These are phyloP conservation scores for Lentinula sp. DNA, from an alignment of 768 basidiomycete genomes.

Conservation along the genomic window DNA sequence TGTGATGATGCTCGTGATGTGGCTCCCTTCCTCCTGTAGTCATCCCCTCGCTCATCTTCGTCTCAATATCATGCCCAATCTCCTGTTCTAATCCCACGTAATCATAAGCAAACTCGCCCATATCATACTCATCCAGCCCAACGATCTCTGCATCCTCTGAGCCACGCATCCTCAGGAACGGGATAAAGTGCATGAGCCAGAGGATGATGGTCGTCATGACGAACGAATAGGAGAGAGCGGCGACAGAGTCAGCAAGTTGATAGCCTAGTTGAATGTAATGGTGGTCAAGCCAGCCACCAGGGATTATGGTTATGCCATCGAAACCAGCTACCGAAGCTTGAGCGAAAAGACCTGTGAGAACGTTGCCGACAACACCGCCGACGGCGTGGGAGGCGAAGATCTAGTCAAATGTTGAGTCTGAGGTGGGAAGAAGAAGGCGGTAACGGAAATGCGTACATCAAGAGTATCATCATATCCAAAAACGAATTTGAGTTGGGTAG, in stretches of 20 bases:
- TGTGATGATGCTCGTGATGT: conserved; percentile 15
- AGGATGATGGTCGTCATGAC: conserved; percentile 63
- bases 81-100: conserved; percentile 73
- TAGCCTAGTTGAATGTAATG: conserved; percentile 80
- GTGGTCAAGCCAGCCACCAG: conserved; percentile 86
- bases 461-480: conserved; percentile 74
- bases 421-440: not conserved
- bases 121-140: conserved; percentile 85
- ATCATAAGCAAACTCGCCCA: conserved; percentile 88
- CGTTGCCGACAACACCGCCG: conserved; percentile 75
- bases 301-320: conserved; percentile 62
- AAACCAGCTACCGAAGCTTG: conserved; percentile 73
- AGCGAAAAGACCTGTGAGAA: conserved; percentile 86
- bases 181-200: conserved; percentile 86
- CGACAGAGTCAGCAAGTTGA: conserved; percentile 71
- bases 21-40: conserved; percentile 28
- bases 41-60: conserved; percentile 9
- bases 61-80: conserved; percentile 30
- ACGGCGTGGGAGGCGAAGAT: conserved; percentile 85
- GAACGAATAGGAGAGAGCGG: conserved; percentile 68
- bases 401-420: conserved; percentile 26
- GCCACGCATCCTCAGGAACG: conserved; percentile 68
- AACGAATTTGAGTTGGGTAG: conserved; percentile 90
- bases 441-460: conserved; percentile 44
- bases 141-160: conserved; percentile 59